Percentiles rank a stretch among this genome's conserved stretches.
phyloP scores from a whole-genome alignment of 129 eudicot species.

The carrot (Daucus carota) region DH1_v3.0 NC_030386.2:4571001-4571500 shows the following conservation, averaged over 20 bases:
- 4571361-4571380: neutral
- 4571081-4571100: constrained; percentile 17
- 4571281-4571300: neutral
- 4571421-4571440: too few species aligned
- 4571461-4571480: neutral
- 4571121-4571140: constrained; percentile 30
- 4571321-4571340: neutral
- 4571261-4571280: neutral
- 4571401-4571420: too few species aligned
- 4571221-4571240: neutral
- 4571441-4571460: neutral
- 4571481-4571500: neutral
- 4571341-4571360: neutral
- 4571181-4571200: constrained; percentile 8
- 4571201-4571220: neutral
- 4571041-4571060: constrained; percentile 24
- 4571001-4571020: constrained; percentile 39
- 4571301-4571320: neutral
- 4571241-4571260: neutral
- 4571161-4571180: constrained; percentile 3
- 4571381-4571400: neutral
- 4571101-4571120: constrained; percentile 30
- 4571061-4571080: constrained; percentile 27
- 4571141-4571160: constrained; percentile 61
- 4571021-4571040: constrained; percentile 27